These are phyloP conservation scores for Casaregolazyma suthepensis DNA, from an alignment of 1,139 yeast species.

Conservation along the genomic window DNA sequence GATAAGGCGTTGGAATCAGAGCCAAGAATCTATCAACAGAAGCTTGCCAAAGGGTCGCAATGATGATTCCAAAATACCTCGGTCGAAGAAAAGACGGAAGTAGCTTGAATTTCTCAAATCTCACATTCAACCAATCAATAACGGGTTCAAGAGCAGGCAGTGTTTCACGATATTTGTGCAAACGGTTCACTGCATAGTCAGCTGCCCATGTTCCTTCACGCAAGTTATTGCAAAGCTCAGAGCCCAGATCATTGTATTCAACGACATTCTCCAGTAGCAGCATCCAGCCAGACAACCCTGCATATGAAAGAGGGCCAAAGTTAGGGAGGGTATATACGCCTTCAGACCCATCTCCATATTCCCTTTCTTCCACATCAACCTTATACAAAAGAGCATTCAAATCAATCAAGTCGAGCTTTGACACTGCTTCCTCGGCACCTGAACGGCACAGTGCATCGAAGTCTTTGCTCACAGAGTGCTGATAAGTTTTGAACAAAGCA, in stretches of 20 bases:
- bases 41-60: constrained; percentile 80
- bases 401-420: constrained; percentile 55
- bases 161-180: constrained; percentile 47
- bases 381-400: constrained; percentile 70
- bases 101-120: constrained; percentile 58
- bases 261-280: constrained; percentile 60
- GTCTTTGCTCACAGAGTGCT: constrained; percentile 49
- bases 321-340: constrained; percentile 74
- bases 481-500: constrained; percentile 67
- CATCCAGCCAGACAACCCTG: constrained; percentile 93
- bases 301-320: constrained; percentile 68
- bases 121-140: constrained; percentile 59
- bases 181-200: constrained; percentile 63
- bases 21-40: constrained; percentile 61
- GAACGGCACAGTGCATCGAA: constrained; percentile 59
- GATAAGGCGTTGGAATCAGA: constrained; percentile 49
- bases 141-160: constrained; percentile 47
- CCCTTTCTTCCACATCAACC: constrained; percentile 85
- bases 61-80: constrained; percentile 71
- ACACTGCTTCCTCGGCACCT: constrained; percentile 73
- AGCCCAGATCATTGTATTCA: constrained; percentile 69
- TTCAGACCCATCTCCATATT: constrained; percentile 60
- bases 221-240: constrained; percentile 73
- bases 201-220: constrained; percentile 87
- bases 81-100: constrained; percentile 82